Conservation (phyloP, 2,329 filamentous ascomycete species). For the Verticillium klebahnii region DNA sequence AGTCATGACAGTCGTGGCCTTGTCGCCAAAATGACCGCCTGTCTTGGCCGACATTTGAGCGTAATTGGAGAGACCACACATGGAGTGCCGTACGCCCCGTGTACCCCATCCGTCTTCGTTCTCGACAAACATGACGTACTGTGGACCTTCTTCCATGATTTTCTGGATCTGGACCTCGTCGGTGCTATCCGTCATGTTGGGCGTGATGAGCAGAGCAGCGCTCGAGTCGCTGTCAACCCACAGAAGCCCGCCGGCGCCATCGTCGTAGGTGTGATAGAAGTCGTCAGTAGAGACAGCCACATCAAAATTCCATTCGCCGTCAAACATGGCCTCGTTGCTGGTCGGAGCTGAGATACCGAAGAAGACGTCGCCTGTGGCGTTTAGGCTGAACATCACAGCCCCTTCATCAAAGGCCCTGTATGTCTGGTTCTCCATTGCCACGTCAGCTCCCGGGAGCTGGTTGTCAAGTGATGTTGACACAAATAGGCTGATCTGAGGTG, state of each 20-base stretch:
- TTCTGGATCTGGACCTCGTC: constrained; percentile 50
- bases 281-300: constrained; percentile 77
- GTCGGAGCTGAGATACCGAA: constrained; percentile 71
- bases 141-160: constrained; percentile 45
- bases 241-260: constrained; percentile 38
- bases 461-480: constrained; percentile 64
- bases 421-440: constrained; percentile 37
- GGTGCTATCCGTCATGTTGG: constrained; percentile 58
- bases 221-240: constrained; percentile 82
- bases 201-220: constrained; percentile 74
- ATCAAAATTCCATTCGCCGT: constrained; percentile 71
- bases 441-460: constrained; percentile 60
- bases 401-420: constrained; percentile 58
- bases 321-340: constrained; percentile 50
- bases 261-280: constrained; percentile 65
- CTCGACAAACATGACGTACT: constrained; percentile 75
- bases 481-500: constrained; percentile 74
- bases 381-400: constrained; percentile 60
- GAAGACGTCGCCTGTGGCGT: constrained; percentile 64
- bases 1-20: constrained; percentile 61
- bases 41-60: constrained; percentile 59
- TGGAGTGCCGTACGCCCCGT: constrained; percentile 70
- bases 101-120: constrained; percentile 55
- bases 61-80: constrained; percentile 69
- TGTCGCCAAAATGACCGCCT: constrained; percentile 40